phyloP scores from a whole-genome alignment of 805 yeast genomes.

The Kuraishia cidri region DNA sequence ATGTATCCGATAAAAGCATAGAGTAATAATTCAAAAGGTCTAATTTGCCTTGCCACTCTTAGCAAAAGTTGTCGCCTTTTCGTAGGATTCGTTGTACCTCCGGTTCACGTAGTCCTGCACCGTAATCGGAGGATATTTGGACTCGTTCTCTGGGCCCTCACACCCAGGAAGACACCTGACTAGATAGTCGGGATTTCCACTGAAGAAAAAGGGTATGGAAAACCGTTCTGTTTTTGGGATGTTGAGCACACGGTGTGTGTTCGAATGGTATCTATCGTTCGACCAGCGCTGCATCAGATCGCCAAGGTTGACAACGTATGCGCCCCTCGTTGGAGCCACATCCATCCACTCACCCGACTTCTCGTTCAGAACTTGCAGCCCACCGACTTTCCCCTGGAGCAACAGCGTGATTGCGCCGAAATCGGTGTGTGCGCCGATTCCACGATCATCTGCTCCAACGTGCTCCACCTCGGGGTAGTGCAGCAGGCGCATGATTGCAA shows the following conservation, averaged over 20 bases:
- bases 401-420: conserved; percentile 25
- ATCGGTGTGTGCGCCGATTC: conserved; percentile 31
- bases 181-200: conserved; percentile 8
- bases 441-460: conserved; percentile 16
- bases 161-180: conserved; percentile 14
- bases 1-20: conserved; percentile 14
- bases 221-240: conserved; percentile 16
- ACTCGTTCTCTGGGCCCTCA: conserved; percentile 6
- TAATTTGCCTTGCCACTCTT: no score
- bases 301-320: conserved; percentile 28
- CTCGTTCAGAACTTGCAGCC: conserved; percentile 25
- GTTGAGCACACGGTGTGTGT: conserved; percentile 28
- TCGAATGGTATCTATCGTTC: conserved; percentile 25
- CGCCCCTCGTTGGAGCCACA: conserved; percentile 14
- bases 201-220: conserved; percentile 9
- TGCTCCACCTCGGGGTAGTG: conserved; percentile 23
- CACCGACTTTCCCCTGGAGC: conserved; percentile 24
- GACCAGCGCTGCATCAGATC: conserved; percentile 28
- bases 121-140: conserved; percentile 12
- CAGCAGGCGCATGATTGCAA: conserved; percentile 20
- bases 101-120: conserved; percentile 10
- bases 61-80: no score
- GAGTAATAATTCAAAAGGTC: no score
- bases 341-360: conserved; percentile 18
- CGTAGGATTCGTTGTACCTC: not conserved